phyloP scores from a whole-genome alignment of 164 flowering plant species.

The Taxillus chinensis region DNA sequence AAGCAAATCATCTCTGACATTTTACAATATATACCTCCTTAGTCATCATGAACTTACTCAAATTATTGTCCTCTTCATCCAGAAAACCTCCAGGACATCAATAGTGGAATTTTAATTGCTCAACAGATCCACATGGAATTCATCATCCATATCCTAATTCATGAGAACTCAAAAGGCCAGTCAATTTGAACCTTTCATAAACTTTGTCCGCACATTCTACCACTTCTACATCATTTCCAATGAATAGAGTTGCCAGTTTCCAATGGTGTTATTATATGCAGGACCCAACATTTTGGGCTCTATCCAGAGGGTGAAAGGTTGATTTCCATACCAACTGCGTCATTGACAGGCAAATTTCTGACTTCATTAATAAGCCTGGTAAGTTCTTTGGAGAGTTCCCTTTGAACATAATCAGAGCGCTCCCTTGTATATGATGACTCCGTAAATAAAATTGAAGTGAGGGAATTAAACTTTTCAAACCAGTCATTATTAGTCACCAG shows the following conservation, averaged over 20 bases:
- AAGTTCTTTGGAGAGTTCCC: constrained; percentile 33
- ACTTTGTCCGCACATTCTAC: not conserved
- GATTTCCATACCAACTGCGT: constrained; percentile 25
- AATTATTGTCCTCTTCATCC: not conserved
- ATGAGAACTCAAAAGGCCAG: not conserved
- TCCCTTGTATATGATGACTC: constrained; percentile 48
- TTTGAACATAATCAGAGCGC: constrained; percentile 36
- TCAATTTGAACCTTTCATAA: not conserved
- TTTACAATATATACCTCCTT: constrained; percentile 6
- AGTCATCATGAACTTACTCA: not conserved
- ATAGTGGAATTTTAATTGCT: not conserved
- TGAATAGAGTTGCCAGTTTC: not conserved
- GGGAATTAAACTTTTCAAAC: constrained; percentile 38
- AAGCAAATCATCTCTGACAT: not conserved
- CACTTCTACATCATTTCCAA: not conserved
- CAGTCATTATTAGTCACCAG: constrained; percentile 24
- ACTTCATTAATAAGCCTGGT: constrained; percentile 35
- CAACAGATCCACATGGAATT: not conserved
- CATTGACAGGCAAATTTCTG: constrained; percentile 31
- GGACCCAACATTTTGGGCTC: not conserved
- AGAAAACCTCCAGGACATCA: not conserved
- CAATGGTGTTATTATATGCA: not conserved
- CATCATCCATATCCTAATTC: not conserved
- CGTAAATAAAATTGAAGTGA: constrained; percentile 30
- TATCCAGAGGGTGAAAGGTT: constrained; percentile 20